Conservation (phyloP, 2,329 filamentous ascomycete species). For the Paramyrothecium roridum region DNA sequence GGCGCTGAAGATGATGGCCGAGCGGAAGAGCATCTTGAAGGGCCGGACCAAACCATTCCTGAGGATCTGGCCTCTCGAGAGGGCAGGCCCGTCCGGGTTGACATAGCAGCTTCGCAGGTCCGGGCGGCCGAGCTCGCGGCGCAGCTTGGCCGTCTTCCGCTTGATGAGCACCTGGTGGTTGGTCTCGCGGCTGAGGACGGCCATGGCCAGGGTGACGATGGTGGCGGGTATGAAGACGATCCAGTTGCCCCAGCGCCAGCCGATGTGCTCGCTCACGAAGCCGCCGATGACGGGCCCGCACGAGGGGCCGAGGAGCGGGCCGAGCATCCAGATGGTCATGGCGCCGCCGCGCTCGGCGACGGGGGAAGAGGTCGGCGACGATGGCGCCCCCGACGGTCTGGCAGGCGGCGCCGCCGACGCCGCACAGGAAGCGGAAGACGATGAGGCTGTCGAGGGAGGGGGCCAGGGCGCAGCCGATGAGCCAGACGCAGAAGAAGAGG, state of each 20-base stretch:
- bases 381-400: slow-evolving; percentile 54
- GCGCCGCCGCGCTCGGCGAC: slow-evolving; percentile 43
- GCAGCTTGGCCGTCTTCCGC: slow-evolving; percentile 42
- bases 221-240: slow-evolving; percentile 44
- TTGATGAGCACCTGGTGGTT: slow-evolving; percentile 45
- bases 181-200: slow-evolving; percentile 34
- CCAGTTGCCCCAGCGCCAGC: slow-evolving; percentile 53
- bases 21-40: slow-evolving; percentile 46
- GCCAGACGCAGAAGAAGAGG: slow-evolving; percentile 58
- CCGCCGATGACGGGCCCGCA: slow-evolving; percentile 46
- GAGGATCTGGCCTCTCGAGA: slow-evolving; percentile 17
- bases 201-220: slow-evolving; percentile 17
- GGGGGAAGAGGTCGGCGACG: slow-evolving; percentile 52
- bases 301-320: slow-evolving; percentile 56
- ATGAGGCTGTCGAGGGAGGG: slow-evolving; percentile 52
- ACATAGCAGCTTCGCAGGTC: slow-evolving; percentile 44
- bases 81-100: slow-evolving; percentile 17
- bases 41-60: slow-evolving; percentile 52
- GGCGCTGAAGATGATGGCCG: slow-evolving; percentile 42
- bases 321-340: slow-evolving; percentile 49
- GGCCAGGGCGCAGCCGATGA: slow-evolving; percentile 61
- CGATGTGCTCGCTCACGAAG: slow-evolving; percentile 44
- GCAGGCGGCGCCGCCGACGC: slow-evolving; percentile 53
- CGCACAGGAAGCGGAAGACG: slow-evolving; percentile 56
- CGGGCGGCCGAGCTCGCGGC: slow-evolving; percentile 39